A percentile compares a stretch with the other conserved stretches of the same genome.
phyloP scores from a whole-genome alignment of 768 basidiomycete species.

The Clathrus columnatus region DNA sequence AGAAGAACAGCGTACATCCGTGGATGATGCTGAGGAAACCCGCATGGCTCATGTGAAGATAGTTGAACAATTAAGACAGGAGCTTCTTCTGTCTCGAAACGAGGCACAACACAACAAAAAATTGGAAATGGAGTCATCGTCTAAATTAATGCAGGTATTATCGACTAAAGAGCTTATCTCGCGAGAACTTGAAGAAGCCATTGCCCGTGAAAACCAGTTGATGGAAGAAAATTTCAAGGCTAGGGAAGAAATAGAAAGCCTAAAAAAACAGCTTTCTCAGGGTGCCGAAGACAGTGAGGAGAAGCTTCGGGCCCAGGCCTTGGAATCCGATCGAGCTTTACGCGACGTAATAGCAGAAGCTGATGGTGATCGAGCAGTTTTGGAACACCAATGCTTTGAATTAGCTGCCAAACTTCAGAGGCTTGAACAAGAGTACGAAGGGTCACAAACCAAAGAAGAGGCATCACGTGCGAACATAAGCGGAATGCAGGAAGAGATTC shows the following conservation, averaged over 20 bases:
- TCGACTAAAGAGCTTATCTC: slow-evolving; percentile 71
- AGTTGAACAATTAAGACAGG: slow-evolving; percentile 52
- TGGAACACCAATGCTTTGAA: slow-evolving; percentile 82
- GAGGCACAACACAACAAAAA: slow-evolving; percentile 64
- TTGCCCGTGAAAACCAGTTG: slow-evolving; percentile 62
- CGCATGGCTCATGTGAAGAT: slow-evolving; percentile 49
- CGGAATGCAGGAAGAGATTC: slow-evolving; percentile 64
- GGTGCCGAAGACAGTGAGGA: slow-evolving; percentile 74
- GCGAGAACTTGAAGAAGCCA: slow-evolving; percentile 65
- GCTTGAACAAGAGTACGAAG: slow-evolving; percentile 53
- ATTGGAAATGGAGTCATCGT: slow-evolving; percentile 54
- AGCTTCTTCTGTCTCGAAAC: slow-evolving; percentile 48
- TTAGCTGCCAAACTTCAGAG: slow-evolving; percentile 54
- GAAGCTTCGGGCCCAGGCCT: slow-evolving; percentile 61
- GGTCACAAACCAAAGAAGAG: slow-evolving; percentile 50
- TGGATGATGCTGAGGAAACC: slow-evolving; percentile 41
- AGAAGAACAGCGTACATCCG: slow-evolving; percentile 47
- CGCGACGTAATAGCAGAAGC: slow-evolving; percentile 89
- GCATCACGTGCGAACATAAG: slow-evolving; percentile 59
- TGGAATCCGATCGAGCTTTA: slow-evolving; percentile 56
- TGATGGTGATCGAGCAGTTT: slow-evolving; percentile 85
- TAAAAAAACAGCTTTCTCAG: slow-evolving; percentile 56
- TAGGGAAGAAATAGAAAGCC: slow-evolving; percentile 61
- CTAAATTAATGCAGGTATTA: slow-evolving; percentile 54
- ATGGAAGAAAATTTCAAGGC: slow-evolving; percentile 67